phyloP scores from a whole-genome alignment of 441 rosid species.

The Iberis amara region DNA sequence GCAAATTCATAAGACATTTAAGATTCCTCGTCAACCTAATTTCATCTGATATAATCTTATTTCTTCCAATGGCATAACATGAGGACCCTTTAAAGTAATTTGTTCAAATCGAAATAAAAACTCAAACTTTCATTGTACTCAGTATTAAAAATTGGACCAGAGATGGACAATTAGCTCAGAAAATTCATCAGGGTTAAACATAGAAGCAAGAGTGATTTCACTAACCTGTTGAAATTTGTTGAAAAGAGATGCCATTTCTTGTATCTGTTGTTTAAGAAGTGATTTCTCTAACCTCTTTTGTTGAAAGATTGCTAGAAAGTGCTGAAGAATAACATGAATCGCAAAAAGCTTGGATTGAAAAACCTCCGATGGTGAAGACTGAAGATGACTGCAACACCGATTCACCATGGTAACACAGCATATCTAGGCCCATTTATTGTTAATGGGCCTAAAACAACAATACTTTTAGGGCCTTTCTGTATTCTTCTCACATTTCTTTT shows the following conservation, averaged over 20 bases:
- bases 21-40: slow-evolving; percentile 15
- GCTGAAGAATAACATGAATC: slow-evolving; percentile 10
- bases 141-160: not conserved
- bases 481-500: not conserved
- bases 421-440: slow-evolving; percentile 4
- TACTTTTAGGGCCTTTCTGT: slow-evolving; percentile 13
- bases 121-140: slow-evolving; percentile 18
- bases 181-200: slow-evolving; percentile 3
- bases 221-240: slow-evolving; percentile 73
- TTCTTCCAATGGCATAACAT: slow-evolving; percentile 7
- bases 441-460: slow-evolving; percentile 9
- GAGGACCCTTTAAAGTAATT: not conserved
- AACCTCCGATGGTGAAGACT: slow-evolving; percentile 9
- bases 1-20: not conserved
- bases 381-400: slow-evolving; percentile 11
- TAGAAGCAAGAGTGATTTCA: slow-evolving; percentile 9
- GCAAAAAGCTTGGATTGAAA: not conserved
- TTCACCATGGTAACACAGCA: slow-evolving; percentile 1
- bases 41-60: not conserved
- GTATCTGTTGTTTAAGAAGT: not conserved
- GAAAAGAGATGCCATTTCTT: slow-evolving; percentile 58
- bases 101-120: slow-evolving; percentile 2
- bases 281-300: not conserved
- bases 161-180: not conserved
- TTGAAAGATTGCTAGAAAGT: not conserved